Conservation (phyloP, 305 asterid genomes). For the Fraxinus sp. region DNA sequence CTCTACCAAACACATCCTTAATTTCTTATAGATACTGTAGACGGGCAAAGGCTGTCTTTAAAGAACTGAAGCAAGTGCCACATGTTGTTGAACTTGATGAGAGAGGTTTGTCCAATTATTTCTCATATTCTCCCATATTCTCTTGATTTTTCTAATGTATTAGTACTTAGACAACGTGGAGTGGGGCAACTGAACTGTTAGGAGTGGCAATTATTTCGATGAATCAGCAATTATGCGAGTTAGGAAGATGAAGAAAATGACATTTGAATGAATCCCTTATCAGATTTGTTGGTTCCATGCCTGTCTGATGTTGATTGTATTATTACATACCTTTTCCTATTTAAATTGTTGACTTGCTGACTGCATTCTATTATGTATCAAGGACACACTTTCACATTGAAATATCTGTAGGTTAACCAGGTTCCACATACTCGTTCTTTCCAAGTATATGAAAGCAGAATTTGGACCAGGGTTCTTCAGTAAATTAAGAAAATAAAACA, state of each 20-base stretch:
- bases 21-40: slow-evolving; percentile 69
- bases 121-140: neutral
- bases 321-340: neutral
- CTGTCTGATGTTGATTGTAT: neutral
- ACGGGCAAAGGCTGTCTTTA: slow-evolving; percentile 82
- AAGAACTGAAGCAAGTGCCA: slow-evolving; percentile 73
- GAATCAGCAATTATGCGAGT: neutral
- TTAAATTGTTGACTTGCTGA: neutral
- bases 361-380: neutral
- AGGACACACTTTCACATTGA: neutral
- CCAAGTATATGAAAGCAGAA: neutral
- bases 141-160: neutral
- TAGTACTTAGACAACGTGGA: neutral
- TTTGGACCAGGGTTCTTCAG: neutral
- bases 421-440: neutral
- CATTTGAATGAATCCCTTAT: neutral
- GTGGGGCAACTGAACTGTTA: neutral
- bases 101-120: slow-evolving; percentile 54
- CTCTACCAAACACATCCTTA: neutral
- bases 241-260: neutral
- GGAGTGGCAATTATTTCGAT: neutral
- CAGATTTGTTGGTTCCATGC: neutral
- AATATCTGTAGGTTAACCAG: neutral
- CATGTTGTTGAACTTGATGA: slow-evolving; percentile 83
- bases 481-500: neutral